Percentiles rank a stretch among this genome's conserved stretches.
phyloP scores from a whole-genome alignment of 148 eudicot species.

The Oxyria digyna region DNA sequence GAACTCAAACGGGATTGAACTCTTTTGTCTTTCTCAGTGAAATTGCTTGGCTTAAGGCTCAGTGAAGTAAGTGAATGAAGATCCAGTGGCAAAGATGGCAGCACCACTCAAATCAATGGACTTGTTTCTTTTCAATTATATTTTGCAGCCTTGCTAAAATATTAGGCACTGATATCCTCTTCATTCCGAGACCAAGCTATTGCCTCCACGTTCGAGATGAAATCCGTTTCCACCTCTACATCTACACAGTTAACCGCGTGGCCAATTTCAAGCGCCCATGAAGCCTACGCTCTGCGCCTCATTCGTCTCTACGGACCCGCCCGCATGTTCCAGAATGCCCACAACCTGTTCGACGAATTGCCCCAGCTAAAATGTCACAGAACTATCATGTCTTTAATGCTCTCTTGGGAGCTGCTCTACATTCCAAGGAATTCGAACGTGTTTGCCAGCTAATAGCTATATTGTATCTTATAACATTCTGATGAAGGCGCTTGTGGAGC shows the following conservation, averaged over 20 bases:
- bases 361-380: constrained; percentile 25
- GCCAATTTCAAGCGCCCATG: constrained; percentile 28
- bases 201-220: constrained; percentile 21
- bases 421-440: constrained; percentile 28
- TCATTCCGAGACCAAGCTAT: too few relatives aligned
- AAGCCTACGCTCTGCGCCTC: constrained; percentile 36
- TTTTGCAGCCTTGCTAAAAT: too few relatives aligned
- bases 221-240: constrained; percentile 23
- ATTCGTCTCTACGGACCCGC: constrained; percentile 42
- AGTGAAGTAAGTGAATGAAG: too few relatives aligned
- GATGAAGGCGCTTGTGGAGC: constrained; percentile 28
- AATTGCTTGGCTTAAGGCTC: too few relatives aligned
- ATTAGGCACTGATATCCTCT: too few relatives aligned
- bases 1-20: too few relatives aligned
- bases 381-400: constrained; percentile 50
- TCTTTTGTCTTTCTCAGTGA: too few relatives aligned
- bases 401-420: constrained; percentile 47
- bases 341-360: constrained; percentile 66
- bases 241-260: constrained; percentile 34
- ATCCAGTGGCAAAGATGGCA: too few relatives aligned
- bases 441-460: constrained; percentile 25
- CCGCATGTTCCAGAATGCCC: constrained; percentile 51
- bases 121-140: too few relatives aligned
- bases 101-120: too few relatives aligned
- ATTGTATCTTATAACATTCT: constrained; percentile 38